These are phyloP conservation scores for Microcyclosporella mali DNA, from an alignment of 2,329 filamentous ascomycete species.

Conservation along the genomic window DNA sequence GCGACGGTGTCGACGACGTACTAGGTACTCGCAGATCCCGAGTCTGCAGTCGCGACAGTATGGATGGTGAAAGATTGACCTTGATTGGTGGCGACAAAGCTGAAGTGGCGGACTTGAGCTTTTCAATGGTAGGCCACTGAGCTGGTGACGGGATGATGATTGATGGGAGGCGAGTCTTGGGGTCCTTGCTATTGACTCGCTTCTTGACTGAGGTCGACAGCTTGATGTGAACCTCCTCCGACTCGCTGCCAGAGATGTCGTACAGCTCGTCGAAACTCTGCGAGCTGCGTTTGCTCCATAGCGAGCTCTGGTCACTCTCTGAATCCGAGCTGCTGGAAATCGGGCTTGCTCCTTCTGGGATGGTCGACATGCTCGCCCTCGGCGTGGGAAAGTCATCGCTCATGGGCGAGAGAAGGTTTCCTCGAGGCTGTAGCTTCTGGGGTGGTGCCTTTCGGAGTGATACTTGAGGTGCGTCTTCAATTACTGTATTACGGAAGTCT, in stretches of 20 bases:
- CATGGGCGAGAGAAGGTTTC: constrained; percentile 37
- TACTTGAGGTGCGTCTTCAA: constrained; percentile 49
- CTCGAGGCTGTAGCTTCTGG: constrained; percentile 31
- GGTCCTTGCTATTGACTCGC: constrained; percentile 21
- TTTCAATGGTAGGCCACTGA: constrained; percentile 53
- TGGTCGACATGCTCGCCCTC: constrained; percentile 17
- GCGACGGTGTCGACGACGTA: constrained; percentile 74
- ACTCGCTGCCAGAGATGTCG: constrained; percentile 75
- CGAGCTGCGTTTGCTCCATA: constrained; percentile 59
- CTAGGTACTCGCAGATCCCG: constrained; percentile 59
- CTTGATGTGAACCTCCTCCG: constrained; percentile 47
- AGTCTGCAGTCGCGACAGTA: constrained; percentile 62
- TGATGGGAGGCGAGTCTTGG: constrained; percentile 48
- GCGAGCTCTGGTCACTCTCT: constrained; percentile 29
- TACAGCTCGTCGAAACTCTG: constrained; percentile 84
- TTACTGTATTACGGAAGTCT: constrained; percentile 56
- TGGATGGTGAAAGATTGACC: constrained; percentile 34
- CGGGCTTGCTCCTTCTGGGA: constrained; percentile 47
- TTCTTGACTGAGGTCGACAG: constrained; percentile 48
- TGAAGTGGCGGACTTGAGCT: constrained; percentile 39
- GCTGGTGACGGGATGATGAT: constrained; percentile 54
- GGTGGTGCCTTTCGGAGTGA: constrained; percentile 27
- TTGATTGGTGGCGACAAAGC: constrained; percentile 45
- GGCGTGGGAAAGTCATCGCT: constrained; percentile 56
- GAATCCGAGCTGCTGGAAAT: constrained; percentile 55